Percentiles rank a stretch among this genome's conserved stretches.
Conservation (phyloP, 2,329 filamentous ascomycete species). For the Clarireedia paspali region DNA sequence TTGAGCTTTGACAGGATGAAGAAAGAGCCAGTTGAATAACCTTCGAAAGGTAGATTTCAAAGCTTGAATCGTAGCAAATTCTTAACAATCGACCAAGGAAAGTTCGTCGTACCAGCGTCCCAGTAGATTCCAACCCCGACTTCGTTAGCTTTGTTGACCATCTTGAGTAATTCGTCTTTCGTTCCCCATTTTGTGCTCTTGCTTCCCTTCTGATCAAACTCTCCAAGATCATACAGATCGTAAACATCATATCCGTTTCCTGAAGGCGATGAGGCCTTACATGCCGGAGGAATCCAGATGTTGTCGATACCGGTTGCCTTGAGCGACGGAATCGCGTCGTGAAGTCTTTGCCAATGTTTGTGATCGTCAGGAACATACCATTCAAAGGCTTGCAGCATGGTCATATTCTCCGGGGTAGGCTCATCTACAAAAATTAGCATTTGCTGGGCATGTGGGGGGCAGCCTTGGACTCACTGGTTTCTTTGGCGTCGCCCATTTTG, state of each 20-base stretch:
- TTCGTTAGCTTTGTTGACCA: constrained; percentile 43
- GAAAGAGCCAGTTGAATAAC: no score
- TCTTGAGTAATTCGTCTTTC: constrained; percentile 49
- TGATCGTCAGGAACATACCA: constrained; percentile 60
- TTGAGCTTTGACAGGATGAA: no score
- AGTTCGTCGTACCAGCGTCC: constrained; percentile 41
- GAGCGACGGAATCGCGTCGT: constrained; percentile 42
- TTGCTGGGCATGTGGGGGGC: background rate
- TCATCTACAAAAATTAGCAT: constrained; percentile 10
- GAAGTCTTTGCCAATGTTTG: constrained; percentile 53
- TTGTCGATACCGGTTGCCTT: constrained; percentile 53
- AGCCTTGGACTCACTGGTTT: constrained; percentile 1
- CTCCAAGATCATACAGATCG: constrained; percentile 62
- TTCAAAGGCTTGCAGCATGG: constrained; percentile 65
- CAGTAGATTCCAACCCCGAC: constrained; percentile 53
- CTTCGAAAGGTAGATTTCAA: no score
- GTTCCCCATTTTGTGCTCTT: constrained; percentile 61
- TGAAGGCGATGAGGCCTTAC: constrained; percentile 53
- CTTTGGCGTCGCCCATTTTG: constrained; percentile 3
- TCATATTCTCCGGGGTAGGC: constrained; percentile 38
- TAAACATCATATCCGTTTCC: constrained; percentile 66
- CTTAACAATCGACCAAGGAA: no score
- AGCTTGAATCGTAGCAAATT: no score
- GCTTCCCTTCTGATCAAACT: constrained; percentile 63
- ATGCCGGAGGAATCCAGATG: constrained; percentile 64